Conservation (phyloP, 805 yeast genomes). For the Candida tibetensis region DNA sequence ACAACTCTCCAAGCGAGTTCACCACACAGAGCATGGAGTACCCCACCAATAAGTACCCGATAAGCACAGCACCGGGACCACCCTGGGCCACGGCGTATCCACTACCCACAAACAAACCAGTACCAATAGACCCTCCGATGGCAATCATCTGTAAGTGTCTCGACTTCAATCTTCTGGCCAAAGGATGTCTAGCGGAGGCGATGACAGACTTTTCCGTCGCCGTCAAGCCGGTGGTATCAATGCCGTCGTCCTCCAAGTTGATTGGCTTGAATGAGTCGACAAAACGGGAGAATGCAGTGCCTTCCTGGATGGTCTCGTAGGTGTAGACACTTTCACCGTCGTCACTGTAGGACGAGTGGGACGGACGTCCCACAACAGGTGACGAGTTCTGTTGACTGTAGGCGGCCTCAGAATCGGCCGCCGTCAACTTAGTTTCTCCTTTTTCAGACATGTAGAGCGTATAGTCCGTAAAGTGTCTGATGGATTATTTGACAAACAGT, state of each 20-base stretch:
- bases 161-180: conserved; percentile 38
- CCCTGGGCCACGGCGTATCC: conserved; percentile 40
- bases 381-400: conserved; percentile 11
- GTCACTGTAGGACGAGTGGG: conserved; percentile 5
- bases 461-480: too few relatives aligned
- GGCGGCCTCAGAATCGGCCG: conserved; percentile 11
- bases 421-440: neutral
- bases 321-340: conserved; percentile 8
- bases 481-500: too few relatives aligned
- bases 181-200: conserved; percentile 42
- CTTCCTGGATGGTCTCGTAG: conserved; percentile 12
- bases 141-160: conserved; percentile 73
- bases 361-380: conserved; percentile 3
- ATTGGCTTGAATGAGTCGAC: conserved; percentile 39
- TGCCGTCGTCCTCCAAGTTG: conserved; percentile 30
- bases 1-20: conserved; percentile 48
- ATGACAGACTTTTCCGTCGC: conserved; percentile 37
- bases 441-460: neutral
- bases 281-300: conserved; percentile 19
- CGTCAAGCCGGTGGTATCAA: conserved; percentile 28
- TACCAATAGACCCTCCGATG: conserved; percentile 82
- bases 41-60: conserved; percentile 25
- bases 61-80: conserved; percentile 29
- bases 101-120: conserved; percentile 56
- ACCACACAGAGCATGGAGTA: conserved; percentile 23